phyloP scores from a whole-genome alignment of 1,284 basidiomycete genomes.

The Omphalotus olearius region DNA sequence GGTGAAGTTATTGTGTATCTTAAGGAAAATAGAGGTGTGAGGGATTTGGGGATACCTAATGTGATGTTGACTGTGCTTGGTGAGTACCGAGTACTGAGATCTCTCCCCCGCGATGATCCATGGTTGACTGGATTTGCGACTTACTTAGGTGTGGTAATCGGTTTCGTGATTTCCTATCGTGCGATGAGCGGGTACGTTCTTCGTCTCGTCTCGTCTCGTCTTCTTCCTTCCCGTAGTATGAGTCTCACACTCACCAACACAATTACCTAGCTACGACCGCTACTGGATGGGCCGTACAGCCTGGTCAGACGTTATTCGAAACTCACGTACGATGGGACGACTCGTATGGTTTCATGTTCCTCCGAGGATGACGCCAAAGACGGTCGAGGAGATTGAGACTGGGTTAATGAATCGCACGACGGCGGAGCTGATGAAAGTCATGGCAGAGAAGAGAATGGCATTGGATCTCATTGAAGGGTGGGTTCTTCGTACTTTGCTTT shows the following conservation, averaged over 20 bases:
- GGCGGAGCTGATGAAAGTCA: slow-evolving; percentile 43
- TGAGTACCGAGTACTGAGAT: slow-evolving; percentile 14
- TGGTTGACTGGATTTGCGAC: too few species aligned
- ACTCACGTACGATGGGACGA: slow-evolving; percentile 43
- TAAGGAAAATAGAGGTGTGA: slow-evolving; percentile 35
- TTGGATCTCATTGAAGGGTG: slow-evolving; percentile 57
- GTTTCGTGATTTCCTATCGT: slow-evolving; percentile 67
- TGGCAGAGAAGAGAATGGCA: slow-evolving; percentile 58
- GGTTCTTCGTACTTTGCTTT: slow-evolving; percentile 14
- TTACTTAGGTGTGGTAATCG: slow-evolving; percentile 56
- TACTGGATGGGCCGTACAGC: slow-evolving; percentile 60
- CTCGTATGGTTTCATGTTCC: slow-evolving; percentile 66
- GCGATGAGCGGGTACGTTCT: slow-evolving; percentile 55
- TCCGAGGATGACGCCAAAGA: slow-evolving; percentile 35
- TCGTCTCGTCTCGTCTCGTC: slow-evolving; percentile 24
- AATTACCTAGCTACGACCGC: slow-evolving; percentile 45
- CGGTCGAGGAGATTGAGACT: slow-evolving; percentile 28
- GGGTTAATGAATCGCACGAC: slow-evolving; percentile 26
- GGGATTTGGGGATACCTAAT: slow-evolving; percentile 42
- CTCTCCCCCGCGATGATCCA: background rate
- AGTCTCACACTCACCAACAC: background rate
- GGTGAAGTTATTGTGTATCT: slow-evolving; percentile 32
- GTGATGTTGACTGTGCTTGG: slow-evolving; percentile 59
- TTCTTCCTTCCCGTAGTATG: slow-evolving; percentile 36
- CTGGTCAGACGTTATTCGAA: slow-evolving; percentile 57